phyloP scores from a whole-genome alignment of 495 filamentous ascomycete genomes.

The Pyrenula aspistea region DNA sequence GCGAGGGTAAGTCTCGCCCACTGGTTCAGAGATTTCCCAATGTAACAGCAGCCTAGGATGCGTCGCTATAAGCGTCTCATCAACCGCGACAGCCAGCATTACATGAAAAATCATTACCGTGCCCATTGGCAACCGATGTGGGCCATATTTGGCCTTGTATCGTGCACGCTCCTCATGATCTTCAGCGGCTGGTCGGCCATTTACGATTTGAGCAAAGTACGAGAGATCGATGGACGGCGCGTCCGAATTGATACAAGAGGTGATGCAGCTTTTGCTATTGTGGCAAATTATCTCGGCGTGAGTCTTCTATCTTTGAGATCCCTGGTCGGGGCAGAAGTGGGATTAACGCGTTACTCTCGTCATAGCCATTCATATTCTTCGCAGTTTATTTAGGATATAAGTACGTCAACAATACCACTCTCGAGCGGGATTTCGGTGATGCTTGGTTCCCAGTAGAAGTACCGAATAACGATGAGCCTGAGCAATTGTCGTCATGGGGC shows the following conservation, averaged over 20 bases:
- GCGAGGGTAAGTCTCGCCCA: conserved; percentile 14
- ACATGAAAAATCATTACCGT: conserved; percentile 13
- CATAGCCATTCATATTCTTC: conserved; percentile 10
- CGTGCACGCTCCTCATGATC: conserved; percentile 10
- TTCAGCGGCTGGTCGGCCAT: conserved; percentile 16
- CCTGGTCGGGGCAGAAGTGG: not conserved
- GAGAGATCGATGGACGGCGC: conserved; percentile 1
- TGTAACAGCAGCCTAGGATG: not conserved
- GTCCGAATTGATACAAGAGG: conserved; percentile 6
- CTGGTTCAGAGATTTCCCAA: not conserved
- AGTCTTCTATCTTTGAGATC: not conserved
- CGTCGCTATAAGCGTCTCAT: conserved; percentile 2
- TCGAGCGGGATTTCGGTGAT: conserved; percentile 9
- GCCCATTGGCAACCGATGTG: conserved; percentile 19
- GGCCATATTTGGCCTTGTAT: conserved; percentile 13
- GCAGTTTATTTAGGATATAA: conserved; percentile 11
- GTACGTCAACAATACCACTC: conserved; percentile 5
- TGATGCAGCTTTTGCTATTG: not conserved
- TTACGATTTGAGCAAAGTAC: conserved; percentile 8
- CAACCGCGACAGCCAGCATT: conserved; percentile 6
- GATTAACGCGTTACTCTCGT: not conserved
- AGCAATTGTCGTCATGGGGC: not conserved
- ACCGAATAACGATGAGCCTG: not conserved
- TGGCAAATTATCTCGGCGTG: conserved; percentile 8
- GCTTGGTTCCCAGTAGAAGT: conserved; percentile 5